These are phyloP conservation scores for Rehmannia glutinosa DNA, from an alignment of 257 asterid species.

Conservation along the genomic window DNA sequence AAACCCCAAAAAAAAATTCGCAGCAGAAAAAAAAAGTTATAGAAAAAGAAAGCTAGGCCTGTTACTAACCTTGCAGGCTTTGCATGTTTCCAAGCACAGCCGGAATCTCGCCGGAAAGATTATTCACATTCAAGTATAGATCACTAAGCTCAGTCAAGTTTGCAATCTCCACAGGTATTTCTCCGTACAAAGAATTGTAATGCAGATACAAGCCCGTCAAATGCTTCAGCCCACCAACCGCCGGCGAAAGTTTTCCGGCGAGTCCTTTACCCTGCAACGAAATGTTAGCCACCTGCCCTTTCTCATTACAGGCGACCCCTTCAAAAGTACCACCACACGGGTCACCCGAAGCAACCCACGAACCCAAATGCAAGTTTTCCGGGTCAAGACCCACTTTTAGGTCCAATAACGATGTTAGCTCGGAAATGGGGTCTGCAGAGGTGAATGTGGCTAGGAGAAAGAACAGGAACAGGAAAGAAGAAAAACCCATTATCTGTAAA, in stretches of 20 bases:
- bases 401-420: conserved; percentile 55
- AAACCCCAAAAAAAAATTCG: not conserved
- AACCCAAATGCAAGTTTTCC: conserved; percentile 43
- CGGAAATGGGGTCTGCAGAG: conserved; percentile 31
- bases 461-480: conserved; percentile 20
- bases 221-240: conserved; percentile 55
- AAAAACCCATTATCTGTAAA: too few species aligned
- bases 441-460: conserved; percentile 34
- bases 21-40: not conserved
- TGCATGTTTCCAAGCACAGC: conserved; percentile 62
- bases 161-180: conserved; percentile 65
- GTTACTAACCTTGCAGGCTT: conserved; percentile 65
- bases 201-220: conserved; percentile 89
- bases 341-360: conserved; percentile 68
- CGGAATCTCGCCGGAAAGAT: conserved; percentile 82
- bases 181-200: conserved; percentile 69
- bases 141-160: conserved; percentile 59
- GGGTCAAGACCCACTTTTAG: conserved; percentile 81
- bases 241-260: conserved; percentile 71
- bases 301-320: conserved; percentile 79
- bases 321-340: conserved; percentile 76
- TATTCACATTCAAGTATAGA: conserved; percentile 80
- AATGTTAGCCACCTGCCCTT: conserved; percentile 70
- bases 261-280: conserved; percentile 92
- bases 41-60: not conserved